Percentiles rank a stretch among this genome's conserved stretches.
These are phyloP conservation scores for Metschnikowia peoriensis DNA, from an alignment of 805 yeast genomes.

Conservation along the genomic window DNA sequence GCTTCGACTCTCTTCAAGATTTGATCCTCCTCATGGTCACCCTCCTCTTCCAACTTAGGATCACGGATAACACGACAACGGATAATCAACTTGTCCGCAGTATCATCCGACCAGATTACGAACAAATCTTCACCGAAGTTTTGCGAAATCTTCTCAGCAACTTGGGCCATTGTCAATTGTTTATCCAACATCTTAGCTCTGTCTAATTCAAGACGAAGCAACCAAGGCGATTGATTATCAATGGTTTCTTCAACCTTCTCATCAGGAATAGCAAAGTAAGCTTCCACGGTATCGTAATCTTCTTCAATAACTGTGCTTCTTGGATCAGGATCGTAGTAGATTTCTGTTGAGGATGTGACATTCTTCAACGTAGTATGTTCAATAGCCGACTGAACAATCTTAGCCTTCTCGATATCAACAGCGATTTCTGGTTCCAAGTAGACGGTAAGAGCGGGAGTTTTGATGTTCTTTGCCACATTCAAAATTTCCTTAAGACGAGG, in stretches of 20 bases:
- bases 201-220: slow-evolving; percentile 91
- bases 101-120: slow-evolving; percentile 99
- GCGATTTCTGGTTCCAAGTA: slow-evolving; percentile 80
- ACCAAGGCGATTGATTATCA: slow-evolving; percentile 97
- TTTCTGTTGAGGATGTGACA: slow-evolving; percentile 96
- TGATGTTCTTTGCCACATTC: slow-evolving; percentile 96
- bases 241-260: slow-evolving; percentile 93
- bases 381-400: slow-evolving; percentile 92
- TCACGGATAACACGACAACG: slow-evolving; percentile 99
- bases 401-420: slow-evolving; percentile 88
- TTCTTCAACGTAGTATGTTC: slow-evolving; percentile 94
- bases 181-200: slow-evolving; percentile 99
- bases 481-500: slow-evolving; percentile 99
- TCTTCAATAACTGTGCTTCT: slow-evolving; percentile 94
- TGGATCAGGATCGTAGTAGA: slow-evolving; percentile 97
- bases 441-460: slow-evolving; percentile 99
- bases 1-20: slow-evolving; percentile 92
- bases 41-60: slow-evolving; percentile 92
- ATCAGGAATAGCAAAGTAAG: slow-evolving; percentile 96
- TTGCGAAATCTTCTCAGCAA: slow-evolving; percentile 90
- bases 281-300: slow-evolving; percentile 95
- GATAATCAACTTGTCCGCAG: slow-evolving; percentile 91
- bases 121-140: slow-evolving; percentile 93
- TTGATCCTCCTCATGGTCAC: slow-evolving; percentile 95
- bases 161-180: slow-evolving; percentile 96